phyloP scores from a whole-genome alignment of 2,329 filamentous ascomycete species.

The Penicillium fuscoglaucum region DNA sequence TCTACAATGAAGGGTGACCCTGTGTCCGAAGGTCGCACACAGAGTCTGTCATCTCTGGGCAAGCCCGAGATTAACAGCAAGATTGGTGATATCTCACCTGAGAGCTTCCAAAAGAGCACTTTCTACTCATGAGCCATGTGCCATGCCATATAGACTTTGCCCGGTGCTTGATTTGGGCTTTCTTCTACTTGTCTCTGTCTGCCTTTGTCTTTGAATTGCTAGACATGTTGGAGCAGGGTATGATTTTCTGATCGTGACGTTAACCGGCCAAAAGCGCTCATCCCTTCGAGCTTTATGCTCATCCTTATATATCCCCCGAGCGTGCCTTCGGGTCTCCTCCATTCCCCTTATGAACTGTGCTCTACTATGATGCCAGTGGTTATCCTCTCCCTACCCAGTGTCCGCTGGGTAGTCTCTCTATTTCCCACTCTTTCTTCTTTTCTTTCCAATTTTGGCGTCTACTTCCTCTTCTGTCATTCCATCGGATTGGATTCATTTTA shows the following conservation, averaged over 20 bases:
- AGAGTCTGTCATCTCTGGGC: constrained; percentile 34
- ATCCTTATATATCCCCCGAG: constrained; percentile 3
- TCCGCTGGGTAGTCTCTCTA: background rate
- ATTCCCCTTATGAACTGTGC: background rate
- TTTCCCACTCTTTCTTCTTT: background rate
- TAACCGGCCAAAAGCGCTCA: background rate
- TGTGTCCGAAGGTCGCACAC: constrained; percentile 26
- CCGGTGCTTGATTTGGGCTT: background rate
- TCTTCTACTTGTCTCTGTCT: constrained; percentile 1
- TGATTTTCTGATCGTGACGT: constrained; percentile 7
- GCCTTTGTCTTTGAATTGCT: background rate
- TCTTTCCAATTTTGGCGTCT: constrained; percentile 1
- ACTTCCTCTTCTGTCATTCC: background rate
- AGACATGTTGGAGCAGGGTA: background rate
- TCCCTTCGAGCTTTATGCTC: constrained; percentile 3
- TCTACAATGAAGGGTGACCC: constrained; percentile 52
- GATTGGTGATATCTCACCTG: constrained; percentile 63
- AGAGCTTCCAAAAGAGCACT: constrained; percentile 70
- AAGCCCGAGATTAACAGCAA: constrained; percentile 57
- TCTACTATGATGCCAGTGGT: background rate
- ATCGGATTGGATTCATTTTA: constrained; percentile 16
- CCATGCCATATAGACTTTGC: background rate
- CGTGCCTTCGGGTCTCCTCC: background rate
- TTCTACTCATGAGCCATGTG: constrained; percentile 59
- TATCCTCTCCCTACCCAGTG: background rate